Base-by-base conservation (phyloP, 1,284 basidiomycete genomes). In the Trichosporon ovoides region DNA sequence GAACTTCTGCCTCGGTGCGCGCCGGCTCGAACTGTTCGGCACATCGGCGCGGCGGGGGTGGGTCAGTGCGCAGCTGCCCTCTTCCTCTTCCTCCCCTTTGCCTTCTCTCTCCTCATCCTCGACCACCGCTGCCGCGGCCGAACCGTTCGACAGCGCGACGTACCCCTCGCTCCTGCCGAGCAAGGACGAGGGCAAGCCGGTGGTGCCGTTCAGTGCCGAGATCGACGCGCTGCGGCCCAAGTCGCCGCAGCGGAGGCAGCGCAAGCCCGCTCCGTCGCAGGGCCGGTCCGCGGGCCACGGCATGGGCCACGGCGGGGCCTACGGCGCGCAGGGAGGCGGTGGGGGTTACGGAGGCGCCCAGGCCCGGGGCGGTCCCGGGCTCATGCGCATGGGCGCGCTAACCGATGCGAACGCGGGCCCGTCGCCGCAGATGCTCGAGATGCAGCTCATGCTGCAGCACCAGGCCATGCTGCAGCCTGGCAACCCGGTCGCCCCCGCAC, bases 1-100 rank as follows among this genome's bases (percentile, higher is more conserved):
- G 76, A 97, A 96, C 77, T 98, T 99, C 74, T 98, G 95, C 72
- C 87, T 96, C 56, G 95, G 95, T 12, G 84, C 89, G 0, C 87
- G 95, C 9, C 85, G 95, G 1, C 83, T 99, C 20, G 92, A 98
- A 73, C 78, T 99, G 11, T 98, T 95, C 66, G 92, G 91, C 0
- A 81, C 84, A 0, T 83, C 84, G 11, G 78, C 92, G 2, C 84
- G 94, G 0, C 84, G 86, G 14, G 95, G 96, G 1, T 99, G 95
- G 95, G 87, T 98, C 9, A 92, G 92, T 7, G 85, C 88, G 1
- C 83, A 91, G 19, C 80, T 81, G 48, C 52, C 20, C 31, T 48
- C 60, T n/a, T 1, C 40, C 20, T 3, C 11, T 7, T n/a, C n/a
- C n/a, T n/a, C n/a, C n/a, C n/a, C n/a, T n/a, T n/a, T n/a, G n/a